A percentile compares a stretch with the other conserved stretches of the same genome.
These are phyloP conservation scores for Chrysoporthe deuterocubensis DNA, from an alignment of 2,329 filamentous ascomycete species.

Conservation along the genomic window DNA sequence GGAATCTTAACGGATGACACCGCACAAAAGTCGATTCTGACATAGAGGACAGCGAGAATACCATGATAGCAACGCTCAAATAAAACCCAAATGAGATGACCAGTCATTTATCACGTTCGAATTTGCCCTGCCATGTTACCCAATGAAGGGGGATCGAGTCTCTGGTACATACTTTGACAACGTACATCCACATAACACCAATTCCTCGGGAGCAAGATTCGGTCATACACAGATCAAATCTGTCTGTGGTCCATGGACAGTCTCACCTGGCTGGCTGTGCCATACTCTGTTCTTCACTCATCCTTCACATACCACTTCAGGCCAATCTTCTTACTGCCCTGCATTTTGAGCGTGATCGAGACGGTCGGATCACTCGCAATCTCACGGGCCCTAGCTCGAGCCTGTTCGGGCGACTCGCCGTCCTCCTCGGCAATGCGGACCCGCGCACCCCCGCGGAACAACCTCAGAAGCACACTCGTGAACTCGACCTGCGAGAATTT, in stretches of 20 bases:
- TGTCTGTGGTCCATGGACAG: background rate
- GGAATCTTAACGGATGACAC: background rate
- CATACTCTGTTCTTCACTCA: background rate
- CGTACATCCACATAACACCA: background rate
- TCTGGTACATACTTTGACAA: no score
- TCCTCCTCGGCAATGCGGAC: conserved; percentile 4
- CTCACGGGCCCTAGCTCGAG: background rate
- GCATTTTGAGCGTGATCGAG: conserved; percentile 10
- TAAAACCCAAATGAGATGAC: background rate
- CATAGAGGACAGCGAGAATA: conserved; percentile 1
- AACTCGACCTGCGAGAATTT: conserved; percentile 23
- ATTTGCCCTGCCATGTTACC: background rate
- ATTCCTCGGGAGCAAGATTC: background rate
- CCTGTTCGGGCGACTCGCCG: conserved; percentile 10
- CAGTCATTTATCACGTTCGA: background rate
- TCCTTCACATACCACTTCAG: conserved; percentile 12
- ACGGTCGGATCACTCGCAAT: background rate
- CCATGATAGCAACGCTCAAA: background rate
- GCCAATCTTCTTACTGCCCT: conserved; percentile 16
- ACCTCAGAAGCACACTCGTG: conserved; percentile 8
- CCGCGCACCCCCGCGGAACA: conserved; percentile 8
- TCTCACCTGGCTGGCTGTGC: background rate
- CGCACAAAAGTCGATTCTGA: background rate
- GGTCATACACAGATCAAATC: background rate
- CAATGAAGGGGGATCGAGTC: no score